Evolutionary conservation across 2,329 filamentous ascomycete genomes (phyloP).

Genomic region (Rhexocercosporidium sp.): DNA sequence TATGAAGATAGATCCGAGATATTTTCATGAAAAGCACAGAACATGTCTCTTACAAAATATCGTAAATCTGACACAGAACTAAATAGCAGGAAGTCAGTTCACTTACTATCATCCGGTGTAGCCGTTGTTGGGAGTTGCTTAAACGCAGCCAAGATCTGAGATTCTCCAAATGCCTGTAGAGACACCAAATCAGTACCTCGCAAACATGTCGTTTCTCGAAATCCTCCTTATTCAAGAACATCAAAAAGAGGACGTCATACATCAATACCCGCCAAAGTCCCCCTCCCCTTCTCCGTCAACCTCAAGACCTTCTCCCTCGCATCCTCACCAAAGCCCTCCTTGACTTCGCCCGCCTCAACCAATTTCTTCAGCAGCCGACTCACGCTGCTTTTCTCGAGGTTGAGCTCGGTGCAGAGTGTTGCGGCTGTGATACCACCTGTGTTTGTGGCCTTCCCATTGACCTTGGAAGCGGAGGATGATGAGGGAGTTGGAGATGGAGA

Average conservation of each 20-base stretch:
- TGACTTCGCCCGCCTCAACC: slow-evolving; percentile 24
- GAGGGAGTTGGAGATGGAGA: not conserved
- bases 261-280: slow-evolving; percentile 32
- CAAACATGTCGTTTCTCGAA: too few relatives aligned
- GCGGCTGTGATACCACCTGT: slow-evolving; percentile 19
- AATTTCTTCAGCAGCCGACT: slow-evolving; percentile 27
- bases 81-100: not conserved
- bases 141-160: slow-evolving; percentile 33
- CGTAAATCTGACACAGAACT: not conserved
- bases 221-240: too few relatives aligned
- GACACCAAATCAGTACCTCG: not conserved
- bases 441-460: not conserved
- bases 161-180: slow-evolving; percentile 7
- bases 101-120: slow-evolving; percentile 5
- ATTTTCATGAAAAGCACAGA: not conserved
- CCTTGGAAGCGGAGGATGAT: too few relatives aligned
- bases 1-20: not conserved
- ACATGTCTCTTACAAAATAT: not conserved
- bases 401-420: slow-evolving; percentile 32
- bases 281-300: slow-evolving; percentile 26
- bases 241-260: not conserved
- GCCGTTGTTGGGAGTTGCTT: slow-evolving; percentile 15
- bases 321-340: slow-evolving; percentile 9
- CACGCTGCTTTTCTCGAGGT: slow-evolving; percentile 26
- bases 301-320: slow-evolving; percentile 18